Evolutionary conservation across 176 grass and related monocot genomes (phyloP), one percentile per base, ranked within the genome.

Genomic region (Cocos nucifera): DNA sequence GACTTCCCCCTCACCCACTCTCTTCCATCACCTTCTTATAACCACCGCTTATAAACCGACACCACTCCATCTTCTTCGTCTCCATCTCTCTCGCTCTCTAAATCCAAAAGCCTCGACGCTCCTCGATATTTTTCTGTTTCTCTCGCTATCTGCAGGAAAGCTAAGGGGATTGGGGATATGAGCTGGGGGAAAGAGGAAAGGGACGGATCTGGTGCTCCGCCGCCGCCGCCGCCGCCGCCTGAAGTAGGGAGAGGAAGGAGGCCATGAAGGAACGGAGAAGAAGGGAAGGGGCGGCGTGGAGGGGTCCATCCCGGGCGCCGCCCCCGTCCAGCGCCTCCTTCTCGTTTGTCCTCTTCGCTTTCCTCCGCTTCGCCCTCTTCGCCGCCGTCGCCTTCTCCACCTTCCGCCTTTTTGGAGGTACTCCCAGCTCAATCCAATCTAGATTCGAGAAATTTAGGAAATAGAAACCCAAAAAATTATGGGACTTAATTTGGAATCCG

Each of bases 231-330:
- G 67, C 54, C 16, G 22, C 17, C 7, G 24, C 8, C 35, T 9
- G 35, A 44, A 44, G 35, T 44, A 59, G 57, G 15, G 57, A 59
- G 22, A 59, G 57, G 25, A 0, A 59, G 19, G 22, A 24, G 22
- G 64, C 53, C 35, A 80, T 80, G 78, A 80, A 74, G 63, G 65
- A 75, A 29, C 55, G 78, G 19, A 70, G 65, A 25, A 65, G 64
- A 22, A 56, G 14, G 24, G 57, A 17, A 54, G 23, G 30, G n/a
- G 27, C 20, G 25, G 6, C 52, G 26, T 28, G n/a, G 56, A 39
- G 65, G 28, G 5, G 9, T 22, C 53, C 28, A 21, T 16, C 22
- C 8, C 63, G 24, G 39, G 35, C 10, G 35, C 9, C 10, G 35
- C 9, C 35, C 9, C 35, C 35, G 35, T 44, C 35, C 35, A 14